These are phyloP conservation scores for Raffaelea ambrosiae DNA, from an alignment of 2,329 filamentous ascomycete species.

Conservation along the genomic window DNA sequence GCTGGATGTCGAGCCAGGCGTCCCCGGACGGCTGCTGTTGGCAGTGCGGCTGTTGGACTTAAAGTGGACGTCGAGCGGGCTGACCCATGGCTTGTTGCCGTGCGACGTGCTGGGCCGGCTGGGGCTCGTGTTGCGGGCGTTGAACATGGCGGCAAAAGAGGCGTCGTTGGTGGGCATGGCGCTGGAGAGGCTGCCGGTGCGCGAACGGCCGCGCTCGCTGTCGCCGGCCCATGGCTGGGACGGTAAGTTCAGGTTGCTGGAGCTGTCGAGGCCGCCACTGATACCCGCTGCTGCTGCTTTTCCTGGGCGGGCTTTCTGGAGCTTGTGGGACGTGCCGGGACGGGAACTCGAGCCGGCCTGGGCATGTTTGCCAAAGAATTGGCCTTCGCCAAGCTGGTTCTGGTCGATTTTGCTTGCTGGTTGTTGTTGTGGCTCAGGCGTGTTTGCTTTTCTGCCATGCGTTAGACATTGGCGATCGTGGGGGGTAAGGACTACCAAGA, in stretches of 20 bases:
- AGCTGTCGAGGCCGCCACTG: too few species aligned
- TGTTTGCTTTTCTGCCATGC: conserved; percentile 19
- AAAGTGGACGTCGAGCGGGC: conserved; percentile 40
- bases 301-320: conserved; percentile 10
- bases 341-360: conserved; percentile 22
- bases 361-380: conserved; percentile 26
- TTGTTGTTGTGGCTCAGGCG: conserved; percentile 6
- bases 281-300: conserved; percentile 30
- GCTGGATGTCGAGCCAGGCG: neutral
- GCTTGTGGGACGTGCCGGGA: conserved; percentile 27
- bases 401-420: conserved; percentile 24
- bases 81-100: conserved; percentile 31
- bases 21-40: neutral
- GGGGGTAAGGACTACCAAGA: too few species aligned
- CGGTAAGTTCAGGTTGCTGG: conserved; percentile 28
- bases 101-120: conserved; percentile 20
- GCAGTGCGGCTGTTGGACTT: conserved; percentile 6
- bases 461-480: neutral
- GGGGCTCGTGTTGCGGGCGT: conserved; percentile 19
- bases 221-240: conserved; percentile 8
- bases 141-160: neutral
- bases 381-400: conserved; percentile 23
- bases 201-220: neutral
- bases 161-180: neutral
- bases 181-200: conserved; percentile 1